Conservation (phyloP, 1,139 yeast species). For the Wickerhamiella pararugosa region DNA sequence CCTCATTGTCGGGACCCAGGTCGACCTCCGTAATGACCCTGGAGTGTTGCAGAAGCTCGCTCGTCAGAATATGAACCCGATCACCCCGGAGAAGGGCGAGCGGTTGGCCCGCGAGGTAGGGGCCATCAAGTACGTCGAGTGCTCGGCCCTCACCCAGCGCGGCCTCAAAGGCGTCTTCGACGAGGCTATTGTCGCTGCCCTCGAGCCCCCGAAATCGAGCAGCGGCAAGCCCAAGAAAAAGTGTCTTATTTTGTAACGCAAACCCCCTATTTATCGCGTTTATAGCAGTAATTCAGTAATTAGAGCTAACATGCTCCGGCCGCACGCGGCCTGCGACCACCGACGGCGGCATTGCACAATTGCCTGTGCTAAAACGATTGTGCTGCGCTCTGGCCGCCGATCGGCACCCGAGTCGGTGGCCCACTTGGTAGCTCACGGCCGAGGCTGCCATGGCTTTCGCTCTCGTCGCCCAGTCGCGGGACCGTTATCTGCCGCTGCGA, state of each 20-base stretch:
- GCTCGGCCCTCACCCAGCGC: conserved; percentile 94
- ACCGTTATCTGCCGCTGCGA: no score
- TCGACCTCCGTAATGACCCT: conserved; percentile 87
- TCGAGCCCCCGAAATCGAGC: conserved; percentile 22
- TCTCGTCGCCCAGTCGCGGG: no score
- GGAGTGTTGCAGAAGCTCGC: conserved; percentile 77
- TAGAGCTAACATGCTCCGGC: no score
- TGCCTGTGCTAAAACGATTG: not conserved
- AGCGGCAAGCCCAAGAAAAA: conserved; percentile 17
- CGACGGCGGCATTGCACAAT: not conserved
- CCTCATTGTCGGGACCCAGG: conserved; percentile 89
- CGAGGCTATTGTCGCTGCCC: conserved; percentile 77
- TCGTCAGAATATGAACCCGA: conserved; percentile 81
- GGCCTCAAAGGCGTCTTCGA: conserved; percentile 93
- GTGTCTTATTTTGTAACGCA: conserved; percentile 14
- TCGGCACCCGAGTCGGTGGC: no score
- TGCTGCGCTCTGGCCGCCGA: no score
- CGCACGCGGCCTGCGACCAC: not conserved
- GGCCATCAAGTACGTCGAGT: conserved; percentile 92
- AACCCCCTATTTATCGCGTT: not conserved
- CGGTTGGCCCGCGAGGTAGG: conserved; percentile 83
- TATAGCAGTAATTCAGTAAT: no score
- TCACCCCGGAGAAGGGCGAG: conserved; percentile 77
- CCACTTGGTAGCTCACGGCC: no score
- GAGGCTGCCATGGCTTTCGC: no score